Evolutionary conservation across 1,284 basidiomycete genomes (phyloP).

Genomic region (Heterobasidion parviporum): DNA sequence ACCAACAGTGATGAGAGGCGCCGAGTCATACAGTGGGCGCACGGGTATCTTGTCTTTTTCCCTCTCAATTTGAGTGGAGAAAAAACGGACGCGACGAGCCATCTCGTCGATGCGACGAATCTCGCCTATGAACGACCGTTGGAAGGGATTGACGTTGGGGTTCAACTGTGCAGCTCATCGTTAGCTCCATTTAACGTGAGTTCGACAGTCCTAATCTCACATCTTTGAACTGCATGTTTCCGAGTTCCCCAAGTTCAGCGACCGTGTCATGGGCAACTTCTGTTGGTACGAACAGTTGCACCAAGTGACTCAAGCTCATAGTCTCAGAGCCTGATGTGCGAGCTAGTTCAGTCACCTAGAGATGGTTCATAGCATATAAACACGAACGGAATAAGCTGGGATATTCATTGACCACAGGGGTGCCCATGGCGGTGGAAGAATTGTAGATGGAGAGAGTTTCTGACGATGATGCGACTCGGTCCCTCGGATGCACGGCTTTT

Average conservation of each 20-base stretch:
- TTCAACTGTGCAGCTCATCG: conserved; percentile 54
- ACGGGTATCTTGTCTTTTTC: conserved; percentile 79
- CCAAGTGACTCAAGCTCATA: conserved; percentile 98
- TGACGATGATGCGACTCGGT: no score
- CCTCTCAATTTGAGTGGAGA: conserved; percentile 73
- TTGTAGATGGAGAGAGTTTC: neutral
- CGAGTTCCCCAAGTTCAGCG: conserved; percentile 90
- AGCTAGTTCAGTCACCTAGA: neutral
- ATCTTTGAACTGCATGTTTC: conserved; percentile 97
- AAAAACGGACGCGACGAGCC: conserved; percentile 90
- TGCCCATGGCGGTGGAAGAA: conserved; percentile 34
- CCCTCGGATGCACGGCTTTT: no score
- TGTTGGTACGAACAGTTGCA: conserved; percentile 96
- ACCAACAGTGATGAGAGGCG: no score
- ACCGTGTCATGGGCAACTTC: conserved; percentile 98
- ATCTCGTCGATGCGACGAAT: conserved; percentile 95
- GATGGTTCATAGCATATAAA: neutral
- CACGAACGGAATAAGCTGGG: conserved; percentile 79
- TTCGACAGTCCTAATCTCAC: conserved; percentile 36
- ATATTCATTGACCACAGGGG: conserved; percentile 61
- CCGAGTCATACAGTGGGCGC: conserved; percentile 46
- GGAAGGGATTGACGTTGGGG: conserved; percentile 92
- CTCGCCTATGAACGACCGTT: conserved; percentile 95
- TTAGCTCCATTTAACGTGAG: neutral
- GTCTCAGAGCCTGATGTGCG: conserved; percentile 71